Conservation (phyloP, 1,139 yeast genomes). For the Candida buenavistaensis region DNA sequence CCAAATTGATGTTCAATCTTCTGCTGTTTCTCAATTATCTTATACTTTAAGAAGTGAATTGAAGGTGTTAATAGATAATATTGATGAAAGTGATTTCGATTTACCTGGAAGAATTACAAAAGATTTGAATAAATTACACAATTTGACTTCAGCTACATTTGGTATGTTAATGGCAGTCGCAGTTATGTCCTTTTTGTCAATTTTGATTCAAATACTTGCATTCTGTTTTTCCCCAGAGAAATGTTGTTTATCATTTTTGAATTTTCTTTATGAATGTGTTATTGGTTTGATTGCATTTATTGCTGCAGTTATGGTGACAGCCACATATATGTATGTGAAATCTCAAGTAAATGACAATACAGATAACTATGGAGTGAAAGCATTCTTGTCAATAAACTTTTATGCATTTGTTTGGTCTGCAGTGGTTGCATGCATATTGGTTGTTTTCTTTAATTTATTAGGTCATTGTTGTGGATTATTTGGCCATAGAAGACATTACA, state of each 20-base stretch:
- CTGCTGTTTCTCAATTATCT: constrained; percentile 17
- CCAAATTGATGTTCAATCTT: constrained; percentile 17
- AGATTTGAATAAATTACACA: constrained; percentile 32
- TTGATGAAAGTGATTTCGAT: constrained; percentile 30
- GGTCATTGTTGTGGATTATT: constrained; percentile 49
- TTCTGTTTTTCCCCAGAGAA: constrained; percentile 37
- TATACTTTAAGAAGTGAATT: constrained; percentile 25
- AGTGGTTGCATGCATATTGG: constrained; percentile 36
- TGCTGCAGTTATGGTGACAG: constrained; percentile 38
- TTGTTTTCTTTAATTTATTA: constrained; percentile 34
- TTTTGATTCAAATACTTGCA: constrained; percentile 32
- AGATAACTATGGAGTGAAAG: constrained; percentile 32
- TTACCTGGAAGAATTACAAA: constrained; percentile 40
- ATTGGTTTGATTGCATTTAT: constrained; percentile 34
- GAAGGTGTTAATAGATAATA: constrained; percentile 28
- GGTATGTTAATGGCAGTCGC: constrained; percentile 31
- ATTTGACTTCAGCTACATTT: constrained; percentile 26
- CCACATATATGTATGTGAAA: constrained; percentile 30
- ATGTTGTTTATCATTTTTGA: constrained; percentile 41
- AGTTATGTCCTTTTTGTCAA: constrained; percentile 27
- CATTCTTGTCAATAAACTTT: constrained; percentile 40
- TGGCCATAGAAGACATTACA: constrained; percentile 33
- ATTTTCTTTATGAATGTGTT: constrained; percentile 34
- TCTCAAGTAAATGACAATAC: constrained; percentile 32
- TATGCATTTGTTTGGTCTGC: constrained; percentile 48